Percentiles rank a stretch among this genome's conserved stretches.
These are phyloP conservation scores for Prunus dulcis DNA, from an alignment of 306 rosid genomes.

Conservation along the genomic window DNA sequence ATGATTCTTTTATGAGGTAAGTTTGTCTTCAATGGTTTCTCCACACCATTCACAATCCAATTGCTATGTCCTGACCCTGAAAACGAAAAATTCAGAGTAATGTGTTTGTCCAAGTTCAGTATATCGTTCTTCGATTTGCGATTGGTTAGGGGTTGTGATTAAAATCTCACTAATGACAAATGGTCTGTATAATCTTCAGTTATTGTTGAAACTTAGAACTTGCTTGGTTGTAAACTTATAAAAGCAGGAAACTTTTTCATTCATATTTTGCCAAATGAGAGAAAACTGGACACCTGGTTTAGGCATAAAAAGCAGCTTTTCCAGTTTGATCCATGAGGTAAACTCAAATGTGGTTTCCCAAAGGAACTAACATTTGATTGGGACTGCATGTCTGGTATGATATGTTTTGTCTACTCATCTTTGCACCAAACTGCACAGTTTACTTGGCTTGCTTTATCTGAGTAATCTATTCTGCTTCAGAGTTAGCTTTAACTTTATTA, in stretches of 20 bases:
- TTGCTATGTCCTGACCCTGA: slow-evolving; percentile 1
- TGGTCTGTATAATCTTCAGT: not conserved
- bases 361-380: slow-evolving; percentile 4
- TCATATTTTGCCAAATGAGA: slow-evolving; percentile 17
- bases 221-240: slow-evolving; percentile 12
- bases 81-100: not conserved
- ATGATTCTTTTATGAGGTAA: slow-evolving; percentile 2
- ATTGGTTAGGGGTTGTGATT: not conserved
- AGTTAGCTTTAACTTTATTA: not conserved
- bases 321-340: slow-evolving; percentile 17
- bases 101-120: not conserved
- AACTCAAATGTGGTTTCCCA: not conserved
- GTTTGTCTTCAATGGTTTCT: slow-evolving; percentile 5
- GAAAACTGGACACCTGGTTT: slow-evolving; percentile 14
- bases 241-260: slow-evolving; percentile 3
- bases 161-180: not conserved
- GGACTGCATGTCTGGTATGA: slow-evolving; percentile 21
- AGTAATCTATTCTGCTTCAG: slow-evolving; percentile 7
- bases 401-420: slow-evolving; percentile 15
- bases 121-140: not conserved
- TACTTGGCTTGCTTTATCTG: not conserved
- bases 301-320: slow-evolving; percentile 19
- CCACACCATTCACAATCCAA: not conserved
- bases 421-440: slow-evolving; percentile 9
- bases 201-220: slow-evolving; percentile 6